phyloP scores from a whole-genome alignment of 2,329 filamentous ascomycete genomes.

The Fusarium sp. region DNA sequence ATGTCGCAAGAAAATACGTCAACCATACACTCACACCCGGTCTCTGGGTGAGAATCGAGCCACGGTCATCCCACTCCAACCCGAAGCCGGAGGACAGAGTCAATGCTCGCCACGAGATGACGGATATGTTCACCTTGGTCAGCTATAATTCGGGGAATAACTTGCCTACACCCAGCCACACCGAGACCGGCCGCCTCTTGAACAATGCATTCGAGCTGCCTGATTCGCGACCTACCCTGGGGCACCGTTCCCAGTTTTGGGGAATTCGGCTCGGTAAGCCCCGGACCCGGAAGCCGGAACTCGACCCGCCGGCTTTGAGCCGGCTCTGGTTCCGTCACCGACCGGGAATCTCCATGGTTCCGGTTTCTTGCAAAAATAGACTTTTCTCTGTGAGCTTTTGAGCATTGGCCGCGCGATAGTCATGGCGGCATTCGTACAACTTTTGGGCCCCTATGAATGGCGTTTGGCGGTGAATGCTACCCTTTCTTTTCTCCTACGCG shows the following conservation, averaged over 20 bases:
- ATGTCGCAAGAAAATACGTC: not conserved
- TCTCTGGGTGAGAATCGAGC: constrained; percentile 9
- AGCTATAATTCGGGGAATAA: constrained; percentile 10
- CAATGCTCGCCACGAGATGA: not conserved
- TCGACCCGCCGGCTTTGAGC: constrained; percentile 22
- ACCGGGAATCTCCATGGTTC: constrained; percentile 8
- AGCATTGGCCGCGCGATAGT: not conserved
- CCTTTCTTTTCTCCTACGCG: too few species aligned
- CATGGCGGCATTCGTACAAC: not conserved
- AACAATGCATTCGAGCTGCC: constrained; percentile 3
- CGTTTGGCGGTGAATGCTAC: too few species aligned
- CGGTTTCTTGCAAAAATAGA: constrained; percentile 3
- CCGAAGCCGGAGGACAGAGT: constrained; percentile 38
- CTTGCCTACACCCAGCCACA: constrained; percentile 1
- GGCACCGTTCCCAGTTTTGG: not conserved
- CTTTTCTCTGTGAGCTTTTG: not conserved
- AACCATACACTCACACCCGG: constrained; percentile 9
- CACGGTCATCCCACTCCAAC: constrained; percentile 40
- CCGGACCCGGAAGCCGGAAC: constrained; percentile 21
- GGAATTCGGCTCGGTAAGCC: constrained; percentile 11
- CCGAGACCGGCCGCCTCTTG: constrained; percentile 18
- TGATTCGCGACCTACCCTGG: not conserved
- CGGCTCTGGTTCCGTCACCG: constrained; percentile 19
- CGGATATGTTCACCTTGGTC: not conserved
- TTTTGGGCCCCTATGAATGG: too few species aligned